Evolutionary conservation across 1,139 yeast species (phyloP).

Genomic region (Casaregolazyma suthepensis): DNA sequence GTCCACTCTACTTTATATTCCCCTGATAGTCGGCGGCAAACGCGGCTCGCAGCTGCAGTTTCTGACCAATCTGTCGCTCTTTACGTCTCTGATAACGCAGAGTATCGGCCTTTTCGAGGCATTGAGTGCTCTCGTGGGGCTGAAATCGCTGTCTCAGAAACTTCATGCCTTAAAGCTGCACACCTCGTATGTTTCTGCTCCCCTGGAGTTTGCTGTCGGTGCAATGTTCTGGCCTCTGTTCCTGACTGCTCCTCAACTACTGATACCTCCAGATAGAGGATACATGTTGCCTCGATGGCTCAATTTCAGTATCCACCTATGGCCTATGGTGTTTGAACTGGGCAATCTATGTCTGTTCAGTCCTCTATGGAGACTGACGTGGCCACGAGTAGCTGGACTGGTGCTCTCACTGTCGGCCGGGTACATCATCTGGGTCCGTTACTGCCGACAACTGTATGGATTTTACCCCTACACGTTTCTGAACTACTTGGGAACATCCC

Average conservation of each 20-base stretch:
- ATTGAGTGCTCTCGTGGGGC: constrained; percentile 19
- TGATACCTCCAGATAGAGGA: constrained; percentile 23
- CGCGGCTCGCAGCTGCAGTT: constrained; percentile 31
- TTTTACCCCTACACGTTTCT: constrained; percentile 33
- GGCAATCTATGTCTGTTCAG: constrained; percentile 24
- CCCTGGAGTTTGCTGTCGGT: constrained; percentile 29
- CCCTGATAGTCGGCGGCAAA: constrained; percentile 12
- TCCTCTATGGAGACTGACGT: constrained; percentile 21
- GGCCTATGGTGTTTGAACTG: constrained; percentile 26
- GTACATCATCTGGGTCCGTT: constrained; percentile 33
- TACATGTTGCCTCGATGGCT: constrained; percentile 22
- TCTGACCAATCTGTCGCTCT: constrained; percentile 30
- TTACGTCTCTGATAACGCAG: constrained; percentile 24
- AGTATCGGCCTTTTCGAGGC: constrained; percentile 23
- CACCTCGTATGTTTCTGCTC: constrained; percentile 22
- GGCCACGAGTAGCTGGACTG: constrained; percentile 16
- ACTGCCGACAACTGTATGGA: constrained; percentile 26
- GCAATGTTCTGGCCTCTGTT: constrained; percentile 30
- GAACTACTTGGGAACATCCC: constrained; percentile 17
- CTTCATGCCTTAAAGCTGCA: constrained; percentile 17
- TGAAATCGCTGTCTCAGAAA: constrained; percentile 17
- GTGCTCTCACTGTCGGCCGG: constrained; percentile 21
- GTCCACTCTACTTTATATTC: neutral
- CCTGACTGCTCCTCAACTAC: constrained; percentile 23
- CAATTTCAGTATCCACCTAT: constrained; percentile 28